Evolutionary conservation across 2,329 filamentous ascomycete species (phyloP).

Genomic region (Talaromyces piceae): DNA sequence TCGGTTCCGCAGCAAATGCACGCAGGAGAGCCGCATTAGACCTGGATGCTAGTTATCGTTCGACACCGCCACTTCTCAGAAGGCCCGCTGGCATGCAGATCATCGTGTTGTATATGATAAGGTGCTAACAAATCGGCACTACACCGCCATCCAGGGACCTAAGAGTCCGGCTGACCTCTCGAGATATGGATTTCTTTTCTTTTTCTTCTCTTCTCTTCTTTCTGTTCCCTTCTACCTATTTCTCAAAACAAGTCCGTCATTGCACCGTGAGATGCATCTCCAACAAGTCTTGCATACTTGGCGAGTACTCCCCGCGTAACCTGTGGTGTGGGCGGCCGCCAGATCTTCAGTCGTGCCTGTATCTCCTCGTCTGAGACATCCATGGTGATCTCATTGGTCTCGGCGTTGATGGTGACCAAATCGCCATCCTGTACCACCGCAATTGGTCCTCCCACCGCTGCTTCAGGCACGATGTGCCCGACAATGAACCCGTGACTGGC

Average conservation of each 20-base stretch:
- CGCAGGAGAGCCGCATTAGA: background rate
- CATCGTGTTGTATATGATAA: too few species aligned
- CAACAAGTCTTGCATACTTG: constrained; percentile 82
- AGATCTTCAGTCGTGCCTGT: constrained; percentile 52
- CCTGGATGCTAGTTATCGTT: background rate
- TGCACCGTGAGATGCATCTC: constrained; percentile 84
- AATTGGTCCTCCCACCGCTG: constrained; percentile 80
- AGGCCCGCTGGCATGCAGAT: background rate
- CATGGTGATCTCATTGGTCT: constrained; percentile 65
- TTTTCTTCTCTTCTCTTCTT: background rate
- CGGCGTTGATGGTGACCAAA: constrained; percentile 76
- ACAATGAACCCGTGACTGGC: constrained; percentile 90
- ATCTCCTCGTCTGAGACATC: constrained; percentile 66
- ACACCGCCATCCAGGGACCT: background rate
- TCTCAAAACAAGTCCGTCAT: constrained; percentile 59
- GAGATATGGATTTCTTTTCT: background rate
- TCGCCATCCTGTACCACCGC: constrained; percentile 76
- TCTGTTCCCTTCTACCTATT: background rate
- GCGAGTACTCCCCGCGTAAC: constrained; percentile 79
- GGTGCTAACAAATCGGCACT: background rate
- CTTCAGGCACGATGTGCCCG: constrained; percentile 86
- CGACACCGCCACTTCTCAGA: background rate
- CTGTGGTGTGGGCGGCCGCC: constrained; percentile 62
- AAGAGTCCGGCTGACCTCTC: background rate
- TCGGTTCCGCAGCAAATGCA: background rate